phyloP scores from a whole-genome alignment of 192 early-diverging fungal genomes.

The Coemansia sp. region DNA sequence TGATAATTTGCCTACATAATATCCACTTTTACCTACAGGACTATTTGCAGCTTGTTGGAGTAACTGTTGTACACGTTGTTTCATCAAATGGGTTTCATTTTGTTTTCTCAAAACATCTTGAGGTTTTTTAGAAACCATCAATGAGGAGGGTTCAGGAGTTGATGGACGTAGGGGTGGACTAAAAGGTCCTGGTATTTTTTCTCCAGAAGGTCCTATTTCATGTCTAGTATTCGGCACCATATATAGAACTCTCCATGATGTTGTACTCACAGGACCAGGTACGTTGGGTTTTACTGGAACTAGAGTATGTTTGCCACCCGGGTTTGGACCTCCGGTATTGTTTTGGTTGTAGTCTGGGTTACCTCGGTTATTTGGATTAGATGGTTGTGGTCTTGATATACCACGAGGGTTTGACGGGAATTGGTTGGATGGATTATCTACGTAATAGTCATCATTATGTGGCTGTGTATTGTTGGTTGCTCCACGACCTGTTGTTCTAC shows the following conservation, averaged over 20 bases:
- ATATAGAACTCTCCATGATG: conserved; percentile 37
- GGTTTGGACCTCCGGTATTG: too few species aligned
- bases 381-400: too few species aligned
- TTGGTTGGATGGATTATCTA: too few species aligned
- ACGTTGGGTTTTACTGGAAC: conserved; percentile 23
- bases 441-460: too few species aligned
- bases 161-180: conserved; percentile 34
- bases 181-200: conserved; percentile 45
- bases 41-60: conserved; percentile 46
- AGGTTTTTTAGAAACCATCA: conserved; percentile 1
- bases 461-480: too few species aligned
- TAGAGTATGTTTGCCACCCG: too few species aligned
- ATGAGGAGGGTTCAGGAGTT: conserved; percentile 11
- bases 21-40: conserved; percentile 34
- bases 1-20: conserved; percentile 43
- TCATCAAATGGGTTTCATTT: conserved; percentile 31
- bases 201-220: conserved; percentile 34
- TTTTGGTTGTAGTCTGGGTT: too few species aligned
- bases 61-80: conserved; percentile 37
- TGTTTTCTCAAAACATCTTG: conserved; percentile 45
- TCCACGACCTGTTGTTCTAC: too few species aligned
- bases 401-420: too few species aligned
- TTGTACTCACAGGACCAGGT: conserved; percentile 17
- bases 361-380: too few species aligned
- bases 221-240: conserved; percentile 28